Conservation (phyloP, 495 filamentous ascomycete genomes). For the Xylaria telfairii region DNA sequence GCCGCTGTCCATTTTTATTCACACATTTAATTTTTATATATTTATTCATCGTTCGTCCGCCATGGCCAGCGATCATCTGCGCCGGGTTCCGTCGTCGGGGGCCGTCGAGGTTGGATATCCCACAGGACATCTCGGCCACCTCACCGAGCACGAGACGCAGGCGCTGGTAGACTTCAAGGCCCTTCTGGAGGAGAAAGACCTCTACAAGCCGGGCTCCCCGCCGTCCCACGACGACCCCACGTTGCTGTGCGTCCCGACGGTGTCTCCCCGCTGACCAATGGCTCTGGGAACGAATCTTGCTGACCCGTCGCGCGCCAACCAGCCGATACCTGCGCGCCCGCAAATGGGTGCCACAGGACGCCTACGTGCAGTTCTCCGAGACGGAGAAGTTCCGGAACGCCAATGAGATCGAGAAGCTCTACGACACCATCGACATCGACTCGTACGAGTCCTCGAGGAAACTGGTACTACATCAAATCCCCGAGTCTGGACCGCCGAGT, state of each 20-base stretch:
- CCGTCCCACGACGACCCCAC: constrained; percentile 82
- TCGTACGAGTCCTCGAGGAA: constrained; percentile 79
- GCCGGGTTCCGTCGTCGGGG: constrained; percentile 39
- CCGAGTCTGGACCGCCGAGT: constrained; percentile 6
- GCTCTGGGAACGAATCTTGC: constrained; percentile 22
- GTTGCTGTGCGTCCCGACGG: constrained; percentile 65
- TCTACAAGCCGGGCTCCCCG: constrained; percentile 64
- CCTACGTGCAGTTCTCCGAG: constrained; percentile 83
- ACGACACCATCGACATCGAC: constrained; percentile 78
- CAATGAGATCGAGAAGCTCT: constrained; percentile 74
- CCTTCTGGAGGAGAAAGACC: constrained; percentile 64
- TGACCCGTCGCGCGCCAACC: constrained; percentile 22
- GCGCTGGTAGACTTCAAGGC: constrained; percentile 72
- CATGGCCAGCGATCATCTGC: constrained; percentile 26
- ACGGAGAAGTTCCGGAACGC: constrained; percentile 87
- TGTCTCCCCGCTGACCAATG: constrained; percentile 17
- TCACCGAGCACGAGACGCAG: constrained; percentile 69
- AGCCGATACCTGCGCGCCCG: constrained; percentile 84
- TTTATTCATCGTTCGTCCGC: not conserved
- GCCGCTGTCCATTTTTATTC: not conserved
- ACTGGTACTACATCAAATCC: constrained; percentile 61
- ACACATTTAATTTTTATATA: not conserved
- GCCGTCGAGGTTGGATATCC: constrained; percentile 59
- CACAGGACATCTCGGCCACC: constrained; percentile 74
- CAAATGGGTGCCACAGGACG: constrained; percentile 72